Conservation (phyloP, 208 protist species). For the Lotmaria passim region DNA sequence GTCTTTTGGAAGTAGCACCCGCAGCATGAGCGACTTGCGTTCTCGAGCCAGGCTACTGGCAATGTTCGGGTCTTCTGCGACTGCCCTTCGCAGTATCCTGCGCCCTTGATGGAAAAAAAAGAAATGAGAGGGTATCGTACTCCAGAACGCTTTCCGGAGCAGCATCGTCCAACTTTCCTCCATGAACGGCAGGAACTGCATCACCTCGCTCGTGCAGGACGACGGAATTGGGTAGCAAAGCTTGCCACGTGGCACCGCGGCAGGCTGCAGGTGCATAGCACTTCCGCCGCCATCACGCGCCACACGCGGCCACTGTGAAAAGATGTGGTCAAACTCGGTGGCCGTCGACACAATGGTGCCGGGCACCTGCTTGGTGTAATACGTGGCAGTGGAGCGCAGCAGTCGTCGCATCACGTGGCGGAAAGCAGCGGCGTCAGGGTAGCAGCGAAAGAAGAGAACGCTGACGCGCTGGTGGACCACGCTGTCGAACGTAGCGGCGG, state of each 20-base stretch:
- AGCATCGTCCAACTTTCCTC: not conserved
- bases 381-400: not conserved
- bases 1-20: no score
- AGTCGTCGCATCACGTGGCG: not conserved
- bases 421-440: not conserved
- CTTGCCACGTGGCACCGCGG: not conserved
- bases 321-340: not conserved
- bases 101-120: no score
- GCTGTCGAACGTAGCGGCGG: not conserved
- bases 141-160: not conserved
- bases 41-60: no score
- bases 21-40: no score
- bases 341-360: conserved; percentile 1
- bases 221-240: not conserved
- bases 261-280: no score
- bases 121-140: not conserved
- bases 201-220: not conserved
- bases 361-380: not conserved
- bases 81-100: no score
- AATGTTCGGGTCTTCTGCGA: no score
- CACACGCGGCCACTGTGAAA: not conserved
- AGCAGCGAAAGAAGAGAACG: not conserved
- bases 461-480: not conserved
- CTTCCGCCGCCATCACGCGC: not conserved
- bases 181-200: not conserved